phyloP scores from a whole-genome alignment of 192 early-diverging fungal genomes.

The Podila minutissima region DNA sequence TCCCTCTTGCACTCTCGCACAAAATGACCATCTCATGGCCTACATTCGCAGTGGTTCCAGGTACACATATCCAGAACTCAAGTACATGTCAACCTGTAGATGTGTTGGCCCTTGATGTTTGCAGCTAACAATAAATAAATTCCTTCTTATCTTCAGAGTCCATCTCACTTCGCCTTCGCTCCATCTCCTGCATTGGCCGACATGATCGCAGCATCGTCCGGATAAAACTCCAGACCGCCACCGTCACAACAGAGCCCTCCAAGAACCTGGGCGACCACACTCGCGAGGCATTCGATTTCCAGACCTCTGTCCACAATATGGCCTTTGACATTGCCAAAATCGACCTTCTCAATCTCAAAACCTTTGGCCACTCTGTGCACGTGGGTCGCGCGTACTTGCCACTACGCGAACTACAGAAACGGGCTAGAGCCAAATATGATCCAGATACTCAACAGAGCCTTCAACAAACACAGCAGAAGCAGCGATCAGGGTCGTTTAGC shows the following conservation, averaged over 20 bases:
- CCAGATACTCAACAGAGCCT: not conserved
- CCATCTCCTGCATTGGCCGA: conserved; percentile 22
- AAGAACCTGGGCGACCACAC: conserved; percentile 47
- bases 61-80: too few relatives aligned
- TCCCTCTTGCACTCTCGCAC: not conserved
- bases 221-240: conserved; percentile 31
- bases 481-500: too few relatives aligned
- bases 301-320: conserved; percentile 41
- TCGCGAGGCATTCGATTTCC: conserved; percentile 27
- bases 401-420: conserved; percentile 35
- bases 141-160: conserved; percentile 11
- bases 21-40: too few relatives aligned
- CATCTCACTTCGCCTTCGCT: conserved; percentile 29
- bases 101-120: too few relatives aligned
- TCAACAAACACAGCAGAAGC: not conserved
- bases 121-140: too few relatives aligned
- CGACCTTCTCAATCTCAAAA: conserved; percentile 33
- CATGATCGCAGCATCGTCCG: conserved; percentile 40
- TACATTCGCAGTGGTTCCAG: too few relatives aligned
- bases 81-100: too few relatives aligned
- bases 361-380: conserved; percentile 29
- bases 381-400: conserved; percentile 45
- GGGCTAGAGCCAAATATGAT: conserved; percentile 34
- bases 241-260: conserved; percentile 20
- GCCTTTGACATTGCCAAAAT: conserved; percentile 47